A percentile compares a stretch with the other conserved stretches of the same genome.
phyloP scores from a whole-genome alignment of 345 rosid genomes.

The Rhodamnia rubescens region DNA sequence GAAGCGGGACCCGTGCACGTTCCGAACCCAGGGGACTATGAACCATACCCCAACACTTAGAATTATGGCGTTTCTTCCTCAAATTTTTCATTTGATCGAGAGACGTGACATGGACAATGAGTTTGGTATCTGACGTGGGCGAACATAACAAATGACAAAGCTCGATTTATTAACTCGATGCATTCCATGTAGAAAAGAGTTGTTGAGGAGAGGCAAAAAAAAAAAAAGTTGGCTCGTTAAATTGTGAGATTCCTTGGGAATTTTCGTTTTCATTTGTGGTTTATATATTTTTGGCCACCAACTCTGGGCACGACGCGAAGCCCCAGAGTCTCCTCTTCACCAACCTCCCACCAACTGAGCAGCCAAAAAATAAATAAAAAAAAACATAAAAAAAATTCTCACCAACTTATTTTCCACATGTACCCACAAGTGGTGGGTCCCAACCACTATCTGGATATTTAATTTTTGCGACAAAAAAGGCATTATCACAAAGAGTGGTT shows the following conservation, averaged over 20 bases:
- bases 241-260: fast-evolving
- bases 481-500: background rate
- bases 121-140: background rate
- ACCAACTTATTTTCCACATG: background rate
- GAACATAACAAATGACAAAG: background rate
- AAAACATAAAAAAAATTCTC: background rate
- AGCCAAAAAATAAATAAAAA: background rate
- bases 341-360: constrained; percentile 20
- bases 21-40: no score
- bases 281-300: constrained; percentile 2
- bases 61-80: no score
- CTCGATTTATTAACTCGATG: background rate
- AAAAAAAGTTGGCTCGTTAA: background rate
- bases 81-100: fast-evolving
- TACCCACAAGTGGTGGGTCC: background rate
- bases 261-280: no score
- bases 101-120: background rate
- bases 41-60: no score
- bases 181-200: background rate
- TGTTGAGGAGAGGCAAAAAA: background rate
- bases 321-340: constrained; percentile 4
- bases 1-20: no score
- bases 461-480: background rate
- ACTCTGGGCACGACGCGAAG: background rate
- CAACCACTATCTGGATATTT: background rate